These are phyloP conservation scores for Talaromyces nanjingensis DNA, from an alignment of 495 filamentous ascomycete genomes.

Conservation along the genomic window DNA sequence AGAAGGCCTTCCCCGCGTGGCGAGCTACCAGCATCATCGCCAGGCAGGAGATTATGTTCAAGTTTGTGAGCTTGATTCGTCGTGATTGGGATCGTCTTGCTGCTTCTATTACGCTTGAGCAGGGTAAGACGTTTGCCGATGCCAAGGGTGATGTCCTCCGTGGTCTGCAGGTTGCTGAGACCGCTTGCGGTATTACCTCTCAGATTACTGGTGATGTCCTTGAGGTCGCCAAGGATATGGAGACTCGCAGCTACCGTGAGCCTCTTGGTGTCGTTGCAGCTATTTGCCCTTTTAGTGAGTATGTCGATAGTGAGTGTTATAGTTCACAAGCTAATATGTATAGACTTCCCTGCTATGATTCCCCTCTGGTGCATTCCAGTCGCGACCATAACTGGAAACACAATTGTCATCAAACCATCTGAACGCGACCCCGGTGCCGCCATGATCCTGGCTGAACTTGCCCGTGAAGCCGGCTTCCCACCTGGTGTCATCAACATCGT, in stretches of 20 bases:
- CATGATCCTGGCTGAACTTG: conserved; percentile 95
- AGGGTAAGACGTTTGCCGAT: conserved; percentile 97
- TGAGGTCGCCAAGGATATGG: conserved; percentile 98
- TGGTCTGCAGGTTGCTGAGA: conserved; percentile 94
- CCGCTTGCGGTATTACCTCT: conserved; percentile 88
- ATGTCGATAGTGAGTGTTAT: neutral
- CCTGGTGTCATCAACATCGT: conserved; percentile 91
- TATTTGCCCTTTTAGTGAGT: conserved; percentile 97
- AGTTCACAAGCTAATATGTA: neutral
- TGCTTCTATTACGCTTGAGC: conserved; percentile 92
- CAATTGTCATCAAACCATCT: conserved; percentile 90
- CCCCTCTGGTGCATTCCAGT: conserved; percentile 95
- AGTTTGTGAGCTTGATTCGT: conserved; percentile 81
- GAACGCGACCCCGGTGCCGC: conserved; percentile 96
- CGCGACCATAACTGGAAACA: conserved; percentile 92
- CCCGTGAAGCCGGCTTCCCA: conserved; percentile 87
- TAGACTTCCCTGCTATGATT: conserved; percentile 99
- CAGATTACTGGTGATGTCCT: conserved; percentile 90
- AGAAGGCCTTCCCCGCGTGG: conserved; percentile 89
- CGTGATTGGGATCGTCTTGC: conserved; percentile 95
- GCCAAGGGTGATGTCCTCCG: conserved; percentile 92
- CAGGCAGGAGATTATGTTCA: conserved; percentile 96
- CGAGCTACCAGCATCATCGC: conserved; percentile 73
- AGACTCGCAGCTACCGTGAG: conserved; percentile 88
- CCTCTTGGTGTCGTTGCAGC: conserved; percentile 91